phyloP scores from a whole-genome alignment of 164 flowering plant genomes.

The Cinnamomum micranthum region DNA sequence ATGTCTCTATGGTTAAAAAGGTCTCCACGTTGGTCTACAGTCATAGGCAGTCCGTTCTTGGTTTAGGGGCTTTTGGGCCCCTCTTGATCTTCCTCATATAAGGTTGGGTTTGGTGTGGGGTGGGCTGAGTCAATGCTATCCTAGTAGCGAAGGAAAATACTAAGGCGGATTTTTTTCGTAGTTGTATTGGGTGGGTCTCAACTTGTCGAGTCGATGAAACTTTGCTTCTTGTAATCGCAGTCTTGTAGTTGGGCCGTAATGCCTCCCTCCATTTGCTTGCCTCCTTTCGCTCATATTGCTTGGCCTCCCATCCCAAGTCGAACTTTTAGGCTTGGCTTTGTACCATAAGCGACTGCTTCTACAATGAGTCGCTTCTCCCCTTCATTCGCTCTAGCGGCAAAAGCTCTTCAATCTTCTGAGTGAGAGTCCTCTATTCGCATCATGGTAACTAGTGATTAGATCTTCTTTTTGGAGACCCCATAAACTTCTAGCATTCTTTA shows the following conservation, averaged over 20 bases:
- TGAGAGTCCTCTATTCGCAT: slow-evolving; percentile 5
- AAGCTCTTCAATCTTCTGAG: not conserved
- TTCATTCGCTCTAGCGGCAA: not conserved
- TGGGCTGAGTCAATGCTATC: no score
- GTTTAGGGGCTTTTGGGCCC: no score
- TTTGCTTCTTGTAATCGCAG: slow-evolving; percentile 1
- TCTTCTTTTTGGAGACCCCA: slow-evolving; percentile 23
- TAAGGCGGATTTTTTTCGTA: not conserved
- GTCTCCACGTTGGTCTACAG: slow-evolving; percentile 18
- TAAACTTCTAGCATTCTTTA: slow-evolving; percentile 3
- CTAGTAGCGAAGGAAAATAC: not conserved
- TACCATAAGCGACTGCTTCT: not conserved
- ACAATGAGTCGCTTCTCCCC: not conserved
- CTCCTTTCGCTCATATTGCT: not conserved
- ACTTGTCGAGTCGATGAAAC: not conserved
- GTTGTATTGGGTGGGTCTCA: not conserved
- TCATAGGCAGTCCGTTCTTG: not conserved
- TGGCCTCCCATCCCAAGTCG: not conserved
- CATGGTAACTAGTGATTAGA: slow-evolving; percentile 9
- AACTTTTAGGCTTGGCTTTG: not conserved
- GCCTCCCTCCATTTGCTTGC: not conserved
- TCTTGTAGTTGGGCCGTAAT: not conserved
- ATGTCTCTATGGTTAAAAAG: slow-evolving; percentile 19
- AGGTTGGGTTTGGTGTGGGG: no score
- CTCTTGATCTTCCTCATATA: no score